phyloP scores from a whole-genome alignment of 257 asterid genomes.

The Solanum chiquidenum region DNA sequence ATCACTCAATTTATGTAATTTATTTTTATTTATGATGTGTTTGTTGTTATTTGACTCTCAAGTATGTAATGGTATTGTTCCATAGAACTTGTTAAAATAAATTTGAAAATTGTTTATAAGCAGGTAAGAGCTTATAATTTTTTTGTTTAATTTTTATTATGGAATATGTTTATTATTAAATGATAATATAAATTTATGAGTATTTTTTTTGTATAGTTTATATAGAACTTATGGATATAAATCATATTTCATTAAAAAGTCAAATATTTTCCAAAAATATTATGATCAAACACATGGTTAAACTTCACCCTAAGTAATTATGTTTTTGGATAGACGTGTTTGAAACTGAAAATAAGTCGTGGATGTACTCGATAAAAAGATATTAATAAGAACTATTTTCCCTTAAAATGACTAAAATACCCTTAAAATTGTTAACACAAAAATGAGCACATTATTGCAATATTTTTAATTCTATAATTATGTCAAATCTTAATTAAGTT shows the following conservation, averaged over 20 bases:
- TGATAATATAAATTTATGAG: neutral
- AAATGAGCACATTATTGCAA: neutral
- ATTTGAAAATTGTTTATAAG: neutral
- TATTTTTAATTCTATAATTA: neutral
- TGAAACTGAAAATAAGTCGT: too few species aligned
- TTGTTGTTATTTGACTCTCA: neutral
- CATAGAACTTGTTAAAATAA: neutral
- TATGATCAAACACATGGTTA: neutral
- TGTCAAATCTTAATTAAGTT: too few species aligned
- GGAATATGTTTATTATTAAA: too few species aligned
- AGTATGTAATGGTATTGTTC: too few species aligned
- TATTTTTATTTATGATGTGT: too few species aligned
- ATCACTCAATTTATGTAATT: neutral
- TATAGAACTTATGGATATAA: neutral
- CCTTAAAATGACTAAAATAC: neutral
- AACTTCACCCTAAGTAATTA: neutral
- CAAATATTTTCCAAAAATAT: too few species aligned
- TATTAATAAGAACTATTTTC: too few species aligned
- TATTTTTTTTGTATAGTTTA: neutral
- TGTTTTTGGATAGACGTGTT: too few species aligned
- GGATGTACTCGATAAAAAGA: too few species aligned
- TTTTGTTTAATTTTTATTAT: too few species aligned
- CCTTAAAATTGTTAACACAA: too few species aligned
- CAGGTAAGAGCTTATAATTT: neutral
- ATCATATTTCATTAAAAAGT: too few species aligned